Conservation (phyloP, 2,329 filamentous ascomycete genomes). For the Stagonosporopsis chrysanthemi region DNA sequence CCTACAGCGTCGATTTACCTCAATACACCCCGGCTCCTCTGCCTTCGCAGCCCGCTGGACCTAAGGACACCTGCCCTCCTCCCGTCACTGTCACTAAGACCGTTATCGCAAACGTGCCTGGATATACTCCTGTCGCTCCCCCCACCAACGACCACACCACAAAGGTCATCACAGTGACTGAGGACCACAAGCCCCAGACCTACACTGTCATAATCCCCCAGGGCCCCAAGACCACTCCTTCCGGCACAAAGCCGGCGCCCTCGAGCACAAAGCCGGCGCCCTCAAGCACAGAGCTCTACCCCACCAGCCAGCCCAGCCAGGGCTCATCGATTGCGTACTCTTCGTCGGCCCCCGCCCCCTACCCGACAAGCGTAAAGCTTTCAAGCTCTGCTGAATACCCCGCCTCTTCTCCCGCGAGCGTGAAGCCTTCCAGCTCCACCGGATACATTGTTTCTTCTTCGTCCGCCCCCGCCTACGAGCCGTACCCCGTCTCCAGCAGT, state of each 20-base stretch:
- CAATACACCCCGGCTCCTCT: constrained; percentile 18
- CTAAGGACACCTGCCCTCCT: constrained; percentile 33
- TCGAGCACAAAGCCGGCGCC: not conserved
- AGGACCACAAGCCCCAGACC: constrained; percentile 28
- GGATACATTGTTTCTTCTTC: constrained; percentile 12
- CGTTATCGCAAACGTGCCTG: constrained; percentile 17
- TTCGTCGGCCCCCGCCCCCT: constrained; percentile 26
- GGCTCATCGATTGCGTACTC: constrained; percentile 19
- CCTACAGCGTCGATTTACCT: constrained; percentile 18
- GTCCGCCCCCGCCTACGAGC: not conserved
- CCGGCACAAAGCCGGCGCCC: not conserved
- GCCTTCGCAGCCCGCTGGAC: not conserved
- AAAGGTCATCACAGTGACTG: constrained; percentile 43
- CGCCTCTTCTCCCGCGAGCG: too few relatives aligned
- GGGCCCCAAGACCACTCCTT: constrained; percentile 14
- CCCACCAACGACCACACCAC: constrained; percentile 4
- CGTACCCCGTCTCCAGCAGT: constrained; percentile 5
- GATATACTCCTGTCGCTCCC: constrained; percentile 14
- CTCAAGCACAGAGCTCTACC: constrained; percentile 4
- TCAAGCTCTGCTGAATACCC: too few relatives aligned
- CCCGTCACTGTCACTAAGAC: constrained; percentile 38
- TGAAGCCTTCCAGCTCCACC: constrained; percentile 20
- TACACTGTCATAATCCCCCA: constrained; percentile 33
- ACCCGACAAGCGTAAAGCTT: constrained; percentile 27
- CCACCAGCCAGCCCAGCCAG: constrained; percentile 24